Evolutionary conservation across 2,329 filamentous ascomycete species (phyloP).

Genomic region (Cytospora chrysosperma): DNA sequence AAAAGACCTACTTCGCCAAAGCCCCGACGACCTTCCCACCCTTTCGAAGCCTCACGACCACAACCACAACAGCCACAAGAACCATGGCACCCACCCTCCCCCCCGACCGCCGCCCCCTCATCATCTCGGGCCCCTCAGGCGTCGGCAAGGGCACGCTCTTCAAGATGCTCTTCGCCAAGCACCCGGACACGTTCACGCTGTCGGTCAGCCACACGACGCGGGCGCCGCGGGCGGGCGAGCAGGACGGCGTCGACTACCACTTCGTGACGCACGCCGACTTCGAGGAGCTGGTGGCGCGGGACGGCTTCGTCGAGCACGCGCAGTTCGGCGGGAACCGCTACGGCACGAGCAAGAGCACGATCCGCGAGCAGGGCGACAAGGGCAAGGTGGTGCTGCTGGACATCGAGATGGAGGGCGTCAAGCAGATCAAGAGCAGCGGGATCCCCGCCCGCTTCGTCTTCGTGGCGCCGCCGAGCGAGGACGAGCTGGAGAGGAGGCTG

Average conservation of each 20-base stretch:
- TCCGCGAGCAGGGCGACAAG: conserved; percentile 70
- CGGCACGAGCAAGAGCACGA: conserved; percentile 78
- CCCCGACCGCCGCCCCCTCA: conserved; percentile 61
- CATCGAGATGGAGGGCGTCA: conserved; percentile 98
- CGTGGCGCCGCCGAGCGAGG: conserved; percentile 74
- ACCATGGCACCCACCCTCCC: conserved; percentile 33
- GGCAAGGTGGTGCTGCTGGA: conserved; percentile 80
- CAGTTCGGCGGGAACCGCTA: conserved; percentile 84
- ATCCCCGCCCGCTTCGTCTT: conserved; percentile 81
- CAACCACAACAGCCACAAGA: neutral
- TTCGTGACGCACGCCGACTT: conserved; percentile 70
- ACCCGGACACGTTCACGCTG: conserved; percentile 52
- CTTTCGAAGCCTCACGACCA: neutral
- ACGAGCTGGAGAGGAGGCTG: conserved; percentile 71
- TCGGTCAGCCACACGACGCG: conserved; percentile 79
- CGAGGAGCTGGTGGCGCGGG: conserved; percentile 61
- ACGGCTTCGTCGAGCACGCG: conserved; percentile 81
- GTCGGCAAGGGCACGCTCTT: conserved; percentile 81
- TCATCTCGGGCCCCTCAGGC: conserved; percentile 78
- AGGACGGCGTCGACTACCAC: conserved; percentile 78
- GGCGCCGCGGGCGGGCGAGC: conserved; percentile 69
- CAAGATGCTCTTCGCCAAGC: conserved; percentile 60
- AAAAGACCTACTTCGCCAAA: neutral
- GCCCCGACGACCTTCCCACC: neutral
- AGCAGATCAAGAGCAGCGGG: conserved; percentile 79